Percentiles rank a stretch among this genome's conserved stretches.
Evolutionary conservation across 495 filamentous ascomycete genomes (phyloP).

Genomic region (Penicillium flavigenum): DNA sequence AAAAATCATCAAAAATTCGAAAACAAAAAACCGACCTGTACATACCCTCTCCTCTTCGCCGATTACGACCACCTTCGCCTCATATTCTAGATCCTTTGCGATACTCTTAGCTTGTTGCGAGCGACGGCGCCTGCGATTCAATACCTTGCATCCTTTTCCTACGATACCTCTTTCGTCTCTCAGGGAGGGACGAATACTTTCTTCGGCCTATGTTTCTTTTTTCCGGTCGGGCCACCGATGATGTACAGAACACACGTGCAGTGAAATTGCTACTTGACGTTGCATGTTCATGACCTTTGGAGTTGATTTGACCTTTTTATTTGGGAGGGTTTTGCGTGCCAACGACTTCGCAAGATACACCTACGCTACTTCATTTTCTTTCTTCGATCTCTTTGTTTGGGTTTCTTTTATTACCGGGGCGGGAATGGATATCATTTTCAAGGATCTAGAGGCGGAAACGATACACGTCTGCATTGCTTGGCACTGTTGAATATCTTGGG

Average conservation of each 20-base stretch:
- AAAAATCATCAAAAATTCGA: slow-evolving; percentile 28
- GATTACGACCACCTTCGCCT: slow-evolving; percentile 41
- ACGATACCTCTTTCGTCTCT: slow-evolving; percentile 46
- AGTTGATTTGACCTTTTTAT: slow-evolving; percentile 41
- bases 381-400: slow-evolving; percentile 37
- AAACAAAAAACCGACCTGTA: slow-evolving; percentile 43
- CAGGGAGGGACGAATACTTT: slow-evolving; percentile 42
- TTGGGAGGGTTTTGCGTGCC: slow-evolving; percentile 24
- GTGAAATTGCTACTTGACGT: slow-evolving; percentile 42
- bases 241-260: slow-evolving; percentile 47
- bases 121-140: slow-evolving; percentile 50
- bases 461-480: slow-evolving; percentile 55
- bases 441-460: slow-evolving; percentile 55
- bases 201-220: slow-evolving; percentile 27
- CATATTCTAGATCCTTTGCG: slow-evolving; percentile 41
- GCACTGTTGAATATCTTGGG: slow-evolving; percentile 45
- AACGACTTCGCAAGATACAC: slow-evolving; percentile 36
- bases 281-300: slow-evolving; percentile 36
- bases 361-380: slow-evolving; percentile 26
- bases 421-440: slow-evolving; percentile 45
- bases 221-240: slow-evolving; percentile 38
- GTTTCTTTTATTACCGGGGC: slow-evolving; percentile 34
- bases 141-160: slow-evolving; percentile 39
- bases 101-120: slow-evolving; percentile 48
- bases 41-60: slow-evolving; percentile 33